Conservation (phyloP, 1,139 yeast genomes). For the Nakaseomyces kungkrabaensis region DNA sequence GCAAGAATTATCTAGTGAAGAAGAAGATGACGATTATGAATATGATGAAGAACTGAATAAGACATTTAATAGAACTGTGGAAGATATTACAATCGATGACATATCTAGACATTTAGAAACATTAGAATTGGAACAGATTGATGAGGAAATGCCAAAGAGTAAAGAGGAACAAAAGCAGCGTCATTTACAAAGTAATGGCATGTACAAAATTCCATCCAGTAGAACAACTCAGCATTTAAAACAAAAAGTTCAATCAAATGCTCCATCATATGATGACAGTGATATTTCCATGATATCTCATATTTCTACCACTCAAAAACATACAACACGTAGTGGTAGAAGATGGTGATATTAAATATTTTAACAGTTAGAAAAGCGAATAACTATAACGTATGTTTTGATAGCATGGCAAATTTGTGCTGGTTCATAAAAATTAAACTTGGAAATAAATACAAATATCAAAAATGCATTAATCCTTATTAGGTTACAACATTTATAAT, state of each 20-base stretch:
- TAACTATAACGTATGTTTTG: background rate
- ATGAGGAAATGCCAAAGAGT: slow-evolving; percentile 9
- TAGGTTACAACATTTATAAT: background rate
- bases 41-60: slow-evolving; percentile 30
- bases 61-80: slow-evolving; percentile 31
- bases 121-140: slow-evolving; percentile 24
- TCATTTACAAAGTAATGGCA: slow-evolving; percentile 11
- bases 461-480: background rate
- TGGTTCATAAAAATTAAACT: slow-evolving; percentile 2
- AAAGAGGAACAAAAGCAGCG: slow-evolving; percentile 6
- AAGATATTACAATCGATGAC: slow-evolving; percentile 31
- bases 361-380: background rate
- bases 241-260: slow-evolving; percentile 14
- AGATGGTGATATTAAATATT: slow-evolving; percentile 14
- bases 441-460: background rate
- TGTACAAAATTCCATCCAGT: slow-evolving; percentile 24
- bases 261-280: slow-evolving; percentile 25
- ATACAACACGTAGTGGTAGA: slow-evolving; percentile 26
- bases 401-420: background rate
- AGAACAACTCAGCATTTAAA: slow-evolving; percentile 22
- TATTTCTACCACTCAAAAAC: slow-evolving; percentile 21
- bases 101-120: slow-evolving; percentile 30
- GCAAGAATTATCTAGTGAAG: slow-evolving; percentile 24
- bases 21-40: slow-evolving; percentile 29
- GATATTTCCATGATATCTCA: slow-evolving; percentile 31